These are phyloP conservation scores for Colletotrichum abscissum DNA, from an alignment of 2,329 filamentous ascomycete genomes.

Conservation along the genomic window DNA sequence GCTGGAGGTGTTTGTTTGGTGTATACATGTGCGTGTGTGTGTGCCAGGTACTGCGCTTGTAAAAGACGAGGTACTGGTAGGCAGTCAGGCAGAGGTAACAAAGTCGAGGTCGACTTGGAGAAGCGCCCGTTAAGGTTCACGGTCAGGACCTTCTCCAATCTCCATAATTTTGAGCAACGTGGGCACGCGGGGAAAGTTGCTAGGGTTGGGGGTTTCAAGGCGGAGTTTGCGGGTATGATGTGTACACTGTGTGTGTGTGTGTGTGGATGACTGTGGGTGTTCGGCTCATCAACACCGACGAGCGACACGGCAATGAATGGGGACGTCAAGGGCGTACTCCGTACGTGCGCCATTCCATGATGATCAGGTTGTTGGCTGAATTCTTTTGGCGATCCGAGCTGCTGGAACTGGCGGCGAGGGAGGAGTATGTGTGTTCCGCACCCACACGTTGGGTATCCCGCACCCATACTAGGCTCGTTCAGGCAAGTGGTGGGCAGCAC, in stretches of 20 bases:
- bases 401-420: not conserved
- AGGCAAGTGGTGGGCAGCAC: too few relatives aligned
- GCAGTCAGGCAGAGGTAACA: not conserved
- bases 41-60: not conserved
- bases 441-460: too few relatives aligned
- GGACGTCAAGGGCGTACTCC: not conserved
- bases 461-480: too few relatives aligned
- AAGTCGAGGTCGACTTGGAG: not conserved
- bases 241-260: not conserved
- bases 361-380: not conserved
- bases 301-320: not conserved
- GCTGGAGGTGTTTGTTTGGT: not conserved
- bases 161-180: constrained; percentile 22
- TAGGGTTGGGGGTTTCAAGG: not conserved
- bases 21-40: not conserved
- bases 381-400: constrained; percentile 5
- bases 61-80: not conserved
- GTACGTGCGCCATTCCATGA: not conserved
- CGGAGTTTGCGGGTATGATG: not conserved
- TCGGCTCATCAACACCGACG: constrained; percentile 28
- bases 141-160: constrained; percentile 28
- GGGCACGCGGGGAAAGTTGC: constrained; percentile 31
- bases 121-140: not conserved
- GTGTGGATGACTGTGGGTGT: not conserved
- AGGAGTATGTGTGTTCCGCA: too few relatives aligned